Percentiles rank a stretch among this genome's conserved stretches.
phyloP scores from a whole-genome alignment of 2,329 filamentous ascomycete species.

The Exophiala viscosa region DNA sequence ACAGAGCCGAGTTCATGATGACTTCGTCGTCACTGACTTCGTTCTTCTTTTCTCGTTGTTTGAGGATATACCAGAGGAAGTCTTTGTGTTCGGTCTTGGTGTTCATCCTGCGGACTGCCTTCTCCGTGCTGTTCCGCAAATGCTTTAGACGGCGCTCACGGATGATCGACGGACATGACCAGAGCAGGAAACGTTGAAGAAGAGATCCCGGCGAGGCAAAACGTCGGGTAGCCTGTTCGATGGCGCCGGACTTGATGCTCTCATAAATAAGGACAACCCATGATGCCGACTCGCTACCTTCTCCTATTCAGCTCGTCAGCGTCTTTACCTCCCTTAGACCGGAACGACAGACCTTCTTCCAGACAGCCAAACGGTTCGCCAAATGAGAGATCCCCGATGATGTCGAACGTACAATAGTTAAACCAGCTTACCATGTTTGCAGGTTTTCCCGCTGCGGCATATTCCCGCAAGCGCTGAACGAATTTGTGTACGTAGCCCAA shows the following conservation, averaged over 20 bases:
- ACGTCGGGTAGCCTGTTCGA: background rate
- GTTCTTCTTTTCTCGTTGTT: too few species aligned
- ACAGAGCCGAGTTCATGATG: too few species aligned
- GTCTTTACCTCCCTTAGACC: too few species aligned
- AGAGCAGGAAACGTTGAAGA: too few species aligned
- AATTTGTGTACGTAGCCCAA: conserved; percentile 13
- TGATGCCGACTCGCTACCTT: conserved; percentile 1
- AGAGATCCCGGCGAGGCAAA: background rate
- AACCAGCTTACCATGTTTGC: conserved; percentile 32
- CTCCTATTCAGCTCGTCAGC: too few species aligned
- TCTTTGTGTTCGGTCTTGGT: background rate
- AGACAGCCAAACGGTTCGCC: conserved; percentile 34
- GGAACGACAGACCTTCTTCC: conserved; percentile 25
- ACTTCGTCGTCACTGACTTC: too few species aligned
- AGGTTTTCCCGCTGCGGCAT: background rate
- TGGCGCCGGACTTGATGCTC: background rate
- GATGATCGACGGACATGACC: background rate
- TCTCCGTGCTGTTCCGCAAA: background rate
- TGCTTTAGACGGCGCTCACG: background rate
- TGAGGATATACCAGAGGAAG: too few species aligned
- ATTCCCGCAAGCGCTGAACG: conserved; percentile 13
- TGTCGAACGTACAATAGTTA: conserved; percentile 36
- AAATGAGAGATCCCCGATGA: conserved; percentile 33
- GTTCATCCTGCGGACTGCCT: background rate
- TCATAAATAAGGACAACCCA: conserved; percentile 32